Conservation (phyloP, 495 filamentous ascomycete species). For the Aspergillus carlsbadensis region DNA sequence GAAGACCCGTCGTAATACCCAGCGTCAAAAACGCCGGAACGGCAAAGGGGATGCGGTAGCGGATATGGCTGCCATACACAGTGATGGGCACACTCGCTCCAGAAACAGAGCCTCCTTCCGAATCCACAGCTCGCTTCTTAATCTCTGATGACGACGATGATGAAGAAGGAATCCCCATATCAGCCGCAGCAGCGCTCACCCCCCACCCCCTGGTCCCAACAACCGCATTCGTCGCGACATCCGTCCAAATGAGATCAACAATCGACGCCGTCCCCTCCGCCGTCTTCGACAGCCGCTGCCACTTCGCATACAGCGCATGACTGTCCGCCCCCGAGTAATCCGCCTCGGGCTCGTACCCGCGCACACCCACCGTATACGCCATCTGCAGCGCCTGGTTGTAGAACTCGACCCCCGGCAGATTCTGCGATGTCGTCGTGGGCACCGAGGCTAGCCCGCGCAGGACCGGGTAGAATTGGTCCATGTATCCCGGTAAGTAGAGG, state of each 20-base stretch:
- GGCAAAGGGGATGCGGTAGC: constrained; percentile 32
- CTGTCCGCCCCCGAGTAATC: constrained; percentile 8
- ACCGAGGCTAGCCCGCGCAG: not conserved
- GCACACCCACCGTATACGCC: constrained; percentile 13
- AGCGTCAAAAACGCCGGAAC: constrained; percentile 29
- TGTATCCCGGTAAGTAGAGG: constrained; percentile 11
- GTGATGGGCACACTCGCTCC: constrained; percentile 20
- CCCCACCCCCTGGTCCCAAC: constrained; percentile 32
- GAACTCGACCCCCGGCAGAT: constrained; percentile 21
- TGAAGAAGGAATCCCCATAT: not conserved
- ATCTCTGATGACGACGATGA: not conserved
- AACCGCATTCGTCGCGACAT: constrained; percentile 33
- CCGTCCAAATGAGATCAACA: constrained; percentile 42
- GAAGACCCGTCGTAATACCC: not conserved
- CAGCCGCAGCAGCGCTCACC: not conserved
- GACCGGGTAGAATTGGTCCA: not conserved
- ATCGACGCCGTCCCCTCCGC: constrained; percentile 21
- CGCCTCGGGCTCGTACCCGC: not conserved
- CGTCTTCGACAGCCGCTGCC: constrained; percentile 12
- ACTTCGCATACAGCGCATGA: constrained; percentile 8
- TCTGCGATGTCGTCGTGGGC: not conserved
- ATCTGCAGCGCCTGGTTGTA: constrained; percentile 10
- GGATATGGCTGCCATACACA: constrained; percentile 22
- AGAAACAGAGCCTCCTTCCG: not conserved
- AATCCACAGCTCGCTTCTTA: not conserved